phyloP scores from a whole-genome alignment of 805 yeast genomes.

The Hermanozyma aechmeae region DNA sequence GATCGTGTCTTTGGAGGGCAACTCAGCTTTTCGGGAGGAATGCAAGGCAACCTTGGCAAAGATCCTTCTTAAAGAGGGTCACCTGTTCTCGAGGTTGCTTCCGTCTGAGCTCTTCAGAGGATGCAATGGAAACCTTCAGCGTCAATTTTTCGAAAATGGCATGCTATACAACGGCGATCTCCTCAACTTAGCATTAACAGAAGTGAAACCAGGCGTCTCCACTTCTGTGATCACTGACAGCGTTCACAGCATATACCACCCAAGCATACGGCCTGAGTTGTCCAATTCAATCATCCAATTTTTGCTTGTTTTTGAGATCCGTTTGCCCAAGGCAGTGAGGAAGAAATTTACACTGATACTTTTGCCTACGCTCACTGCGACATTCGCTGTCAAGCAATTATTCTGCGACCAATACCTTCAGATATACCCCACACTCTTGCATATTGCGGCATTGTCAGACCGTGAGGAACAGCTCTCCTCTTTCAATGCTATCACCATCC shows the following conservation, averaged over 20 bases:
- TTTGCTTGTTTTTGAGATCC: slow-evolving; percentile 47
- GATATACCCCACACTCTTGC: slow-evolving; percentile 42
- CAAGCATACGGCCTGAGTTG: no score
- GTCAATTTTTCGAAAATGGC: slow-evolving; percentile 23
- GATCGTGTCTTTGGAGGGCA: slow-evolving; percentile 18
- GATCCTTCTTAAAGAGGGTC: slow-evolving; percentile 28
- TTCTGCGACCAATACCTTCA: slow-evolving; percentile 47
- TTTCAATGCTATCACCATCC: slow-evolving; percentile 24
- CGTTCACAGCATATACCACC: no score
- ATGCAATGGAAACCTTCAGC: slow-evolving; percentile 6
- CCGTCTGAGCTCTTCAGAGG: slow-evolving; percentile 14
- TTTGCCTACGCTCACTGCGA: slow-evolving; percentile 48
- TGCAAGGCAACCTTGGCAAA: slow-evolving; percentile 36
- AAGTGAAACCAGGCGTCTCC: slow-evolving; percentile 6
- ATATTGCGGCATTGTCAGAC: slow-evolving; percentile 38
- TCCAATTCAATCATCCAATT: slow-evolving; percentile 46
- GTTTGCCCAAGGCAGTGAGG: slow-evolving; percentile 48
- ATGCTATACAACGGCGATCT: slow-evolving; percentile 19
- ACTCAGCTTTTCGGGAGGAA: slow-evolving; percentile 14
- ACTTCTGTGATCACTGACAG: slow-evolving; percentile 1
- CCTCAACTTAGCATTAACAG: slow-evolving; percentile 13
- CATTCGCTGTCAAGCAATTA: slow-evolving; percentile 33
- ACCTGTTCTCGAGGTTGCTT: slow-evolving; percentile 20
- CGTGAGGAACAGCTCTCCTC: slow-evolving; percentile 39
- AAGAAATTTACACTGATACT: slow-evolving; percentile 37